Percentiles rank a stretch among this genome's conserved stretches.
phyloP scores from a whole-genome alignment of 2,329 filamentous ascomycete species.

The Ophiosphaerella narmari region DNA sequence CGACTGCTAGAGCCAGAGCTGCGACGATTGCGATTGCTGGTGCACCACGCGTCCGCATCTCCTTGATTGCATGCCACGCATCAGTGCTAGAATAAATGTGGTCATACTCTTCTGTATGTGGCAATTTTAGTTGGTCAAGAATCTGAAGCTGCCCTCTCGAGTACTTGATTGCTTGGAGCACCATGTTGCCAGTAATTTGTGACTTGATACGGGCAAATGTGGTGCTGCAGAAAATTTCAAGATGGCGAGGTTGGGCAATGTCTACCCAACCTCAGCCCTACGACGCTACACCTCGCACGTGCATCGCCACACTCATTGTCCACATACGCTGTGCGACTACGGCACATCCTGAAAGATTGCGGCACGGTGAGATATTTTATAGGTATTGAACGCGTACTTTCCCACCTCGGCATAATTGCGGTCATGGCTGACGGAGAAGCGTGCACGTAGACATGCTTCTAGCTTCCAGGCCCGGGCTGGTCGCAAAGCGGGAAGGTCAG shows the following conservation, averaged over 20 bases:
- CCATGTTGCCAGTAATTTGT: conserved; percentile 44
- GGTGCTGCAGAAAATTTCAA: conserved; percentile 21
- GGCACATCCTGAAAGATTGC: background rate
- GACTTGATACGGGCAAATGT: background rate
- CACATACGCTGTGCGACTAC: no score
- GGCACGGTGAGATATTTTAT: background rate
- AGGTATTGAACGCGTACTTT: background rate
- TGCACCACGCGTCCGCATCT: conserved; percentile 80
- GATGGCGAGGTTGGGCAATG: conserved; percentile 26
- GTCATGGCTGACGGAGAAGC: background rate
- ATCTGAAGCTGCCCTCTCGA: conserved; percentile 72
- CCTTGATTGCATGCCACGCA: conserved; percentile 80
- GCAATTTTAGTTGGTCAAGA: conserved; percentile 81
- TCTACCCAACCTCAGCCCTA: conserved; percentile 13
- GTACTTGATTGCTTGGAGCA: conserved; percentile 80
- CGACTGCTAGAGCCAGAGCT: conserved; percentile 82
- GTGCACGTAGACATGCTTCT: conserved; percentile 1
- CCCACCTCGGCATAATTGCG: no score
- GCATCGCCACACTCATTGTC: background rate
- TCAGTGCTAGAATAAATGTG: conserved; percentile 70
- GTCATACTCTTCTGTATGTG: conserved; percentile 80
- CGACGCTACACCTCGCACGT: conserved; percentile 16
- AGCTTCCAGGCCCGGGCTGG: background rate
- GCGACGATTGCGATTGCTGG: conserved; percentile 99
- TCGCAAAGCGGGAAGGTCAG: background rate